Evolutionary conservation across 1,284 basidiomycete genomes (phyloP).

Genomic region (Mycena sp.): DNA sequence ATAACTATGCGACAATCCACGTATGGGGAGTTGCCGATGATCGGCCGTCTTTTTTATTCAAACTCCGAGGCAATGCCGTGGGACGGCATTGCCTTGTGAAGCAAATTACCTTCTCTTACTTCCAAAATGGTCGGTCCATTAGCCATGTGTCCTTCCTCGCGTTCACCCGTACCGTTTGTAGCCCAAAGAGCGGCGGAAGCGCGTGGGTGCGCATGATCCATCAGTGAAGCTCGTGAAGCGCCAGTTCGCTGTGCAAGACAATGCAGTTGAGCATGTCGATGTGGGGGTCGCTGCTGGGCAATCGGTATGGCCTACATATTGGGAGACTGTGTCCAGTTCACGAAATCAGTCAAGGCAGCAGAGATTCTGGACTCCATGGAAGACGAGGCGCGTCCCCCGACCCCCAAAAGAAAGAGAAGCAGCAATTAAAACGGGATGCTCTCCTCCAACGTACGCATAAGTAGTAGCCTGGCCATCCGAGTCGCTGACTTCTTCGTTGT

Average conservation of each 20-base stretch:
- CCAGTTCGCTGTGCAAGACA: slow-evolving; percentile 58
- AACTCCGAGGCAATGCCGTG: too few relatives aligned
- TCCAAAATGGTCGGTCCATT: too few relatives aligned
- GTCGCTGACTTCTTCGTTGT: slow-evolving; percentile 20
- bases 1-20: too few relatives aligned
- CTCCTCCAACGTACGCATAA: slow-evolving; percentile 62
- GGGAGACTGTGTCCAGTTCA: not conserved
- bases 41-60: too few relatives aligned
- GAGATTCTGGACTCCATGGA: slow-evolving; percentile 52
- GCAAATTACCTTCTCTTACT: too few relatives aligned
- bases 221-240: slow-evolving; percentile 61
- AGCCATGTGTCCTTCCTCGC: not conserved
- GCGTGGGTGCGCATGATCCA: slow-evolving; percentile 57
- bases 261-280: slow-evolving; percentile 57
- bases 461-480: slow-evolving; percentile 48
- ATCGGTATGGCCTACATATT: slow-evolving; percentile 45
- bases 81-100: too few relatives aligned
- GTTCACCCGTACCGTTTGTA: slow-evolving; percentile 35
- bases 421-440: slow-evolving; percentile 69
- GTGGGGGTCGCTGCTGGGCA: slow-evolving; percentile 49
- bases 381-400: slow-evolving; percentile 35
- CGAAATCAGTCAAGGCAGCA: slow-evolving; percentile 48
- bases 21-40: too few relatives aligned
- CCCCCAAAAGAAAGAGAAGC: slow-evolving; percentile 76
- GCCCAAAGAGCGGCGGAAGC: slow-evolving; percentile 67